Evolutionary conservation across 2,329 filamentous ascomycete species (phyloP), one percentile per base, ranked within the genome.

Genomic region (Aspergillus proliferans): DNA sequence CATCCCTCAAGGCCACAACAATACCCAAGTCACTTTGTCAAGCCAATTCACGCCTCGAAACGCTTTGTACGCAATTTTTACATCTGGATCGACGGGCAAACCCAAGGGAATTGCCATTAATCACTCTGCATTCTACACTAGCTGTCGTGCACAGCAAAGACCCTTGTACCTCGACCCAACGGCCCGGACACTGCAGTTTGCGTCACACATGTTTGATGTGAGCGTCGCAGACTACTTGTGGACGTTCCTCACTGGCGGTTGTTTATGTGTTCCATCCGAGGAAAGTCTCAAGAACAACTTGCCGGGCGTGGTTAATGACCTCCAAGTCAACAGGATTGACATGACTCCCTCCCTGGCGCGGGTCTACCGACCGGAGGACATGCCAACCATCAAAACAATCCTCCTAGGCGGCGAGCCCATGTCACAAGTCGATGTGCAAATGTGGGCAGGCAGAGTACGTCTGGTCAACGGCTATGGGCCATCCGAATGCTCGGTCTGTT

Each of bases 81-180:
- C 74, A 2, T 74, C 74, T 3, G 75, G 76, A 0, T 76, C 76
- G 1, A 74, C 76, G 1, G 73, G 73, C 43, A 71, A 70, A 36
- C 76, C 77, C 0, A 78, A 78, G 50, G 81, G 80, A 2, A 73
- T 82, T 18, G 75, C 80, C 24, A 80, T 83, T 50, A 77, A 75
- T 2, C 82, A 85, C 53, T 66, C 67, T 0, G 75, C 80, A 0
- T 68, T 82, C 1, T 75, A 77, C 1, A 77, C 78, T 0, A 70
- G 72, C 0, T 74, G 77, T 42, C 54, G 71, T 1, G 69, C 71
- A 0, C 77, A 80, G 50, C 75, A 71, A 0, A 59, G 67, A 0
- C 71, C 73, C 0, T 63, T 80, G 6, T 66, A 69, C 14, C 43
- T 76, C 82, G 33, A 68, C 71, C 14, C 59, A 66, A 1, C 62